Evolutionary conservation across 768 basidiomycete genomes (phyloP).

Genomic region (Russula sp.): DNA sequence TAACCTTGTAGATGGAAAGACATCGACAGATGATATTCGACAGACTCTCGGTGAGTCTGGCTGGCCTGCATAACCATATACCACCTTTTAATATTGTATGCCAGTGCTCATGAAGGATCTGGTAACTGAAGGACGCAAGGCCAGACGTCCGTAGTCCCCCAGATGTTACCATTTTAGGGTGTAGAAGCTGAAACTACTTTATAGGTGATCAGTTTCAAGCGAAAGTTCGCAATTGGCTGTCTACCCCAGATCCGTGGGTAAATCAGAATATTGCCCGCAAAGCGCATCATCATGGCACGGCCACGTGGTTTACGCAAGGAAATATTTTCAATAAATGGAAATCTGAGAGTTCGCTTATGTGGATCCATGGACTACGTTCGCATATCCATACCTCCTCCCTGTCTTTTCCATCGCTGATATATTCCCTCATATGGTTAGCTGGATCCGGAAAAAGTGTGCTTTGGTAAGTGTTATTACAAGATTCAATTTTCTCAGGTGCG

Average conservation of each 20-base stretch:
- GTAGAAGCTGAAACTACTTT: neutral
- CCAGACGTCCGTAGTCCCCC: neutral
- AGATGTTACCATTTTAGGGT: neutral
- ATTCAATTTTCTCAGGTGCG: neutral
- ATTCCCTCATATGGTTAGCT: neutral
- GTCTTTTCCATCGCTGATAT: neutral
- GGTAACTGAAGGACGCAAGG: no score
- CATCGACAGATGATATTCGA: neutral
- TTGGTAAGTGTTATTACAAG: neutral
- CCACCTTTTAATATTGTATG: no score
- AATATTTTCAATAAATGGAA: neutral
- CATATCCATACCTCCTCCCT: neutral
- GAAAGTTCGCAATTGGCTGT: no score
- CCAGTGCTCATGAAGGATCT: no score
- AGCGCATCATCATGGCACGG: neutral
- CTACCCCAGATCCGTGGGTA: no score
- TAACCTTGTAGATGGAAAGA: neutral
- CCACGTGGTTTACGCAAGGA: neutral
- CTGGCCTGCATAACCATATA: no score
- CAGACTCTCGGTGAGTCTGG: neutral
- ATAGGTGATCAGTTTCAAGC: no score
- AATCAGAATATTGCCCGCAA: neutral
- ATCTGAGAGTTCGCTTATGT: neutral
- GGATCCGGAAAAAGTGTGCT: slow-evolving; percentile 1
- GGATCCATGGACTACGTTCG: neutral